Base-by-base conservation (phyloP, 177 flowering plant genomes). In the Vitis hybrid region DNA sequence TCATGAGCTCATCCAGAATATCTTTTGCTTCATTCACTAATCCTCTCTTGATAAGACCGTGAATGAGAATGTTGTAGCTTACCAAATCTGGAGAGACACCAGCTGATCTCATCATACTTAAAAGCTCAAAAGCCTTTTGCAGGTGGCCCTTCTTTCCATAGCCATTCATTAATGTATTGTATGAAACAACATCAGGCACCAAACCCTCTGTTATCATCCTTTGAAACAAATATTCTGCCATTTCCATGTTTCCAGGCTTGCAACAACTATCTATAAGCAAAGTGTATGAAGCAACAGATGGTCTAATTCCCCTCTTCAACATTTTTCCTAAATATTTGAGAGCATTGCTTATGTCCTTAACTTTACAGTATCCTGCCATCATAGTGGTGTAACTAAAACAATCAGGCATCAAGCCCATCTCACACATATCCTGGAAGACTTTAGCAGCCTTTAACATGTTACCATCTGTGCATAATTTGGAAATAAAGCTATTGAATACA, bases 401-500 rank as follows among this genome's bases (percentile, higher is more conserved):
- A 81, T 87, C 90, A 44, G 85, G 87, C 56, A 9, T n/a, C 33
- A 83, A 59, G 18, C 88, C 82, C 64, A 54, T 58, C 70, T 76
- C 73, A 24, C 54, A 59, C 84, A 87, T 87, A 72, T 78, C 82
- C 24, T 64, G 59, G 24, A 87, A 81, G 17, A 83, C 56, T 9
- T 64, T 55, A 56, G 72, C 67, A 64, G 89, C 90, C 71, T 69
- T 65, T 65, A 57, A 72, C 84, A 84, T 73, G 68, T 77, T 50
- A 67, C 84, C 84, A 61, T 77, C 80, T 47, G 54, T 71, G 69
- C 85, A 85, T 15, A 81, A 77, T 73, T 68, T 67, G 7, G 86
- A 69, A 52, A 87, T 73, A 69, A 87, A 84, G 71, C 89, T 82
- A 73, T 71, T 85, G 70, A 82, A 87, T 38, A 81, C 52, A 66